Evolutionary conservation across 345 rosid species (phyloP), one percentile per base, ranked within the genome.

Genomic region (Durio zibethinus): DNA sequence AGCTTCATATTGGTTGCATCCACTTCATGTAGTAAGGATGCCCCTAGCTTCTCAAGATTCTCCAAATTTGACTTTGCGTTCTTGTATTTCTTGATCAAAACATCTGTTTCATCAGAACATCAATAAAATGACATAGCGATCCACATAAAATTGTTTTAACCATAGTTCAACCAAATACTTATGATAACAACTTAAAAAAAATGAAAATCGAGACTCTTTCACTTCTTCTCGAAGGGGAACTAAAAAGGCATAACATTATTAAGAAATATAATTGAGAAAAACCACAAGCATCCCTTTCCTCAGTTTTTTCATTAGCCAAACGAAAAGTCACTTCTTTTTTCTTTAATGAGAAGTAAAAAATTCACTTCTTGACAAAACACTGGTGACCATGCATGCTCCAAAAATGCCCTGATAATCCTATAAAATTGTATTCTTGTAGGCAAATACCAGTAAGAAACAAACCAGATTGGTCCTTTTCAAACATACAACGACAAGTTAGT

Each of bases 1-100:
- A 43, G 43, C 35, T 76, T 81, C 83, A 90, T 83, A 54, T 68
- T 79, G 53, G 85, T 88, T 20, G 92, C 90, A 85, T 89, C 93
- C 66, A 88, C 91, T 78, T 84, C 87, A 76, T 84, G 82, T 25
- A 85, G 79, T 60, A 83, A 40, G 20, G 42, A 31, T 48, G 91
- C 92, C 72, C 90, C 94, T 35, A 84, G 83, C 57, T 66, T 68
- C 80, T 74, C 5, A 33, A 89, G 76, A n/a, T 42, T 72, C 18
- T 66, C 54, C 74, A 89, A 65, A 57, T 92, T 90, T 72, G 87
- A 83, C 57, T 63, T 74, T 53, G 90, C 90, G 1, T 83, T 76
- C 78, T 82, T 82, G 83, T 88, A 88, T 50, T 84, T 87, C 71
- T 71, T 75, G 9, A 68, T 76, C 73, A 86, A 74, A 33, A 4